Percentiles rank a stretch among this genome's conserved stretches.
Conservation (phyloP, 371 early-diverging fungal species). For the Mucor circinelloides region DNA sequence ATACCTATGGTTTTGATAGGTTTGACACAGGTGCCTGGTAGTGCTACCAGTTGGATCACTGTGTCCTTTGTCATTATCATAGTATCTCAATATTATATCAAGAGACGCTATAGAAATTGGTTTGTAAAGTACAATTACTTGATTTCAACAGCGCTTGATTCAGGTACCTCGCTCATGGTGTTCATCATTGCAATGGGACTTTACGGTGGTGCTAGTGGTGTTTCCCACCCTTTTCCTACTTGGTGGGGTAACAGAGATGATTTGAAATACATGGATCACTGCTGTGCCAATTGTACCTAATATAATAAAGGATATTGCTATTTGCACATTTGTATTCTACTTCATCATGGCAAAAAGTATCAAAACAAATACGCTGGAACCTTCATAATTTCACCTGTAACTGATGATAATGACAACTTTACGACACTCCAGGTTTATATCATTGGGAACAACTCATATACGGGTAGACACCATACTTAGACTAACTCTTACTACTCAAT, state of each 20-base stretch:
- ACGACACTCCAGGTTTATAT: too few species aligned
- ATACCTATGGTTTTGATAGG: constrained; percentile 52
- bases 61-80: constrained; percentile 39
- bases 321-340: too few species aligned
- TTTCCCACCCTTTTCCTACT: constrained; percentile 41
- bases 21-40: constrained; percentile 43
- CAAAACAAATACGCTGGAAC: too few species aligned
- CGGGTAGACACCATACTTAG: too few species aligned
- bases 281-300: constrained; percentile 16
- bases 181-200: constrained; percentile 54
- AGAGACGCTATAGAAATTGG: constrained; percentile 46
- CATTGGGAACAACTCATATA: too few species aligned
- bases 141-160: constrained; percentile 59
- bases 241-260: constrained; percentile 57
- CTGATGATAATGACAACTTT: too few species aligned
- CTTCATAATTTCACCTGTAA: too few species aligned
- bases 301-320: too few species aligned
- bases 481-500: too few species aligned
- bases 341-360: too few species aligned
- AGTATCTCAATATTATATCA: constrained; percentile 51
- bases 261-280: constrained; percentile 18
- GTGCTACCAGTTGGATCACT: constrained; percentile 45
- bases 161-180: constrained; percentile 57
- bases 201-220: constrained; percentile 52
- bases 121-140: constrained; percentile 60